These are phyloP conservation scores for Fusarium incarnatum DNA, from an alignment of 2,329 filamentous ascomycete genomes.

Conservation along the genomic window DNA sequence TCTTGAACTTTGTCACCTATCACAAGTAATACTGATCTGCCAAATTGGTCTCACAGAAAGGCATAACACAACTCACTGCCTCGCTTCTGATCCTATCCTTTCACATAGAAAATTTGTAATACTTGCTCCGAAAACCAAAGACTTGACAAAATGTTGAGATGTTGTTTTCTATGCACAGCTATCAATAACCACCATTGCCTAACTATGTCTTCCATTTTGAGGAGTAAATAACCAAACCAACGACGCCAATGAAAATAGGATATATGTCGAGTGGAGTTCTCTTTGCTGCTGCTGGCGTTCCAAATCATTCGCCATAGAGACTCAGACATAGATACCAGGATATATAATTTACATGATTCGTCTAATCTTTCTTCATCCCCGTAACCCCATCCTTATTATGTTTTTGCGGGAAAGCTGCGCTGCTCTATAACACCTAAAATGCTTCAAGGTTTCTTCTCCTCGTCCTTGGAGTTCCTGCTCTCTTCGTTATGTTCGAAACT, in stretches of 20 bases:
- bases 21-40: not conserved
- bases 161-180: constrained; percentile 34
- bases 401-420: constrained; percentile 14
- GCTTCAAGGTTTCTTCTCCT: constrained; percentile 40
- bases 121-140: not conserved
- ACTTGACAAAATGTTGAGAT: not conserved
- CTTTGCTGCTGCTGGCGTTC: constrained; percentile 32
- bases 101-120: not conserved
- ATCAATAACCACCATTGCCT: constrained; percentile 2
- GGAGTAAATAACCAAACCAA: constrained; percentile 35
- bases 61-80: not conserved
- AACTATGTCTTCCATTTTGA: constrained; percentile 24
- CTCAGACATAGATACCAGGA: constrained; percentile 44
- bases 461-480: constrained; percentile 22
- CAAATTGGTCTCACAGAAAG: no score
- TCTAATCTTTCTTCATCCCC: constrained; percentile 36
- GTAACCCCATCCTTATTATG: constrained; percentile 35
- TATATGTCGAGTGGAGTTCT: constrained; percentile 46
- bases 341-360: constrained; percentile 48
- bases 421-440: constrained; percentile 5
- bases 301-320: constrained; percentile 38
- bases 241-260: constrained; percentile 40
- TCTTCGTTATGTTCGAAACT: constrained; percentile 49
- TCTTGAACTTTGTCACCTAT: not conserved
- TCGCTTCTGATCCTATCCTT: not conserved